These are phyloP conservation scores for Zygoascus sp. DNA, from an alignment of 1,139 yeast genomes.

Conservation along the genomic window DNA sequence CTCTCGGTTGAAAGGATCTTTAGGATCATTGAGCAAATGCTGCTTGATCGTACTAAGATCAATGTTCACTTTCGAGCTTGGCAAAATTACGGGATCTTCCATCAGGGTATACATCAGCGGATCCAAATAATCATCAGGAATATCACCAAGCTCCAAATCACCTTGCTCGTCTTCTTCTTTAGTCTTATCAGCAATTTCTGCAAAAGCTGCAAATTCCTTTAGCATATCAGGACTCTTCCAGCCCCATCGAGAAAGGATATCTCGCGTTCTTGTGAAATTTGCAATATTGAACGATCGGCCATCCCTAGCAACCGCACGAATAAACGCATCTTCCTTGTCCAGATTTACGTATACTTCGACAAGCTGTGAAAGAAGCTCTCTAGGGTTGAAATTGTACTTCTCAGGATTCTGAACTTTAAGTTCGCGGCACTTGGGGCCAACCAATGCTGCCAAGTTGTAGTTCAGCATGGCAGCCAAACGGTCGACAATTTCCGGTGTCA, in stretches of 20 bases:
- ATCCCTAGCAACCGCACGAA: conserved; percentile 81
- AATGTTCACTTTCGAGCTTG: conserved; percentile 75
- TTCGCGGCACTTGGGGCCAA: conserved; percentile 90
- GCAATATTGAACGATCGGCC: conserved; percentile 74
- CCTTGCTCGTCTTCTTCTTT: conserved; percentile 62
- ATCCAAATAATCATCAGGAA: conserved; percentile 95
- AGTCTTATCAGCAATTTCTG: conserved; percentile 56
- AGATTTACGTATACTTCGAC: conserved; percentile 74
- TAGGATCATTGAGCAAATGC: conserved; percentile 87
- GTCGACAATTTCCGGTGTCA: conserved; percentile 85
- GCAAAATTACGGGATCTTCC: conserved; percentile 93
- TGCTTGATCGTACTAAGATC: conserved; percentile 91
- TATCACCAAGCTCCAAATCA: conserved; percentile 83
- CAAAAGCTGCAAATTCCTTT: conserved; percentile 50
- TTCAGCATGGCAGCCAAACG: conserved; percentile 93
- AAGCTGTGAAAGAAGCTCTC: conserved; percentile 60
- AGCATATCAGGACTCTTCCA: conserved; percentile 55
- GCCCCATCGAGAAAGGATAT: conserved; percentile 54
- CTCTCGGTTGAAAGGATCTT: conserved; percentile 94
- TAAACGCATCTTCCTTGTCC: conserved; percentile 57
- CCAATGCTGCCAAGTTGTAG: conserved; percentile 82
- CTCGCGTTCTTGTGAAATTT: conserved; percentile 65
- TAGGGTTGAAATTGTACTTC: conserved; percentile 79
- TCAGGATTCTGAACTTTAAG: conserved; percentile 83
- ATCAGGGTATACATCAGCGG: conserved; percentile 93